phyloP scores from a whole-genome alignment of 768 basidiomycete genomes.

The Leucogyrophana mollusca region DNA sequence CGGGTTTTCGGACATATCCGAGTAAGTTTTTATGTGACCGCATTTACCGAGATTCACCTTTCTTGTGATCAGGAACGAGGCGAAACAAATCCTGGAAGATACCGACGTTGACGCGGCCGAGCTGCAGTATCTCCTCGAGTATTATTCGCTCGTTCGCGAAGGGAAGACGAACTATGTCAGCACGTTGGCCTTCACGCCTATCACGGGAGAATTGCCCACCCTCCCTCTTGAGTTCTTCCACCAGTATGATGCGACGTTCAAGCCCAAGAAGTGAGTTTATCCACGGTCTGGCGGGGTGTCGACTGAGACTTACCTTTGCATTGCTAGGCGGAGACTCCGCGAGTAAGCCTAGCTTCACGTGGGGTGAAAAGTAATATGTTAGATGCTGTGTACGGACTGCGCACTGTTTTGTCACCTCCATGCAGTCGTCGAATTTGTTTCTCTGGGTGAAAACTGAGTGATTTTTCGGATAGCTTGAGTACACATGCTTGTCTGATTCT shows the following conservation, averaged over 20 bases:
- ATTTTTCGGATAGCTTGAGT: too few relatives aligned
- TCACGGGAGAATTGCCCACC: neutral
- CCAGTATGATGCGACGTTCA: neutral
- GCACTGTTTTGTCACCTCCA: too few relatives aligned
- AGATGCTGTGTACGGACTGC: too few relatives aligned
- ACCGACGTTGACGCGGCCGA: conserved; percentile 15
- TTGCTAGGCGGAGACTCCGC: too few relatives aligned
- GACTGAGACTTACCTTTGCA: too few relatives aligned
- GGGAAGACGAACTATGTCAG: conserved; percentile 23
- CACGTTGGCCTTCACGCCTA: neutral
- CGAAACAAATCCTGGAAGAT: conserved; percentile 17
- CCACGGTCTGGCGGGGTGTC: too few relatives aligned
- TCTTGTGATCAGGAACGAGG: conserved; percentile 6
- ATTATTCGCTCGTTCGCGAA: conserved; percentile 29
- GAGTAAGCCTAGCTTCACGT: too few relatives aligned
- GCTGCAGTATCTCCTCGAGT: conserved; percentile 31
- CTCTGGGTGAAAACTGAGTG: too few relatives aligned
- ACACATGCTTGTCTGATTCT: too few relatives aligned
- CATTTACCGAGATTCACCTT: neutral
- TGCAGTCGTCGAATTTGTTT: too few relatives aligned
- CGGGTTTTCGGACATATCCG: conserved; percentile 22
- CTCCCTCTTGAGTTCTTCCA: neutral
- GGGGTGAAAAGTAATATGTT: too few relatives aligned
- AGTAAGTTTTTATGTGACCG: conserved; percentile 11
- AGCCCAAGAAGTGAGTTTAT: conserved; percentile 1